Percentiles rank a stretch among this genome's conserved stretches.
These are phyloP conservation scores for Ophiostoma ulmi DNA, from an alignment of 2,329 filamentous ascomycete species.

Conservation along the genomic window DNA sequence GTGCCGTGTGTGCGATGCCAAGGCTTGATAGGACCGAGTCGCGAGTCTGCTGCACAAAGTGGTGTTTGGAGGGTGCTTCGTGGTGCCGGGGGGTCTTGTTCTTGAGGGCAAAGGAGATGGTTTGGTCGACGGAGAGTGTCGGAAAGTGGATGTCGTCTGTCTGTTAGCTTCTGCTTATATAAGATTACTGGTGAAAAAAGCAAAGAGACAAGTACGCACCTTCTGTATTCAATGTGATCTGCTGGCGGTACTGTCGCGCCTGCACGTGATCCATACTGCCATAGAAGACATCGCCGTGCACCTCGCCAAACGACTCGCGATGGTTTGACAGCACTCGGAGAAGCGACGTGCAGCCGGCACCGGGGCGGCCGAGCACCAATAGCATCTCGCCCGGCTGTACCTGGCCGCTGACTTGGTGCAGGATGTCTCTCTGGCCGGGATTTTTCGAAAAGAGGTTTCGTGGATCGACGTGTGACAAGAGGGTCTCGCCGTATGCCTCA, in stretches of 20 bases:
- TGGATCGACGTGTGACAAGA: slow-evolving; percentile 24
- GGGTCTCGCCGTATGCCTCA: slow-evolving; percentile 24
- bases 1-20: slow-evolving; percentile 65
- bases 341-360: slow-evolving; percentile 77
- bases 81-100: slow-evolving; percentile 59
- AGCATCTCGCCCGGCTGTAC: slow-evolving; percentile 69
- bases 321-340: slow-evolving; percentile 68
- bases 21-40: slow-evolving; percentile 73
- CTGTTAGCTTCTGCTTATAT: slow-evolving; percentile 69
- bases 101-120: slow-evolving; percentile 71
- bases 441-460: slow-evolving; percentile 26
- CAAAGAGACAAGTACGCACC: slow-evolving; percentile 2
- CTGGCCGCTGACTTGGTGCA: slow-evolving; percentile 62
- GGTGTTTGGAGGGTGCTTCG: slow-evolving; percentile 53
- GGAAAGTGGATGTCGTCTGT: slow-evolving; percentile 81
- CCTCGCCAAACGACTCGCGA: slow-evolving; percentile 74
- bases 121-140: slow-evolving; percentile 70
- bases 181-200: slow-evolving; percentile 62
- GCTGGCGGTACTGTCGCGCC: slow-evolving; percentile 38
- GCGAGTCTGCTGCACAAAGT: slow-evolving; percentile 54
- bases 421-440: slow-evolving; percentile 59
- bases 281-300: slow-evolving; percentile 73
- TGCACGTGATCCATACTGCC: slow-evolving; percentile 49
- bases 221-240: slow-evolving; percentile 59
- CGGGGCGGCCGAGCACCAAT: slow-evolving; percentile 67